A percentile compares a stretch with the other conserved stretches of the same genome.
These are phyloP conservation scores for Apophysomyces sp. DNA, from an alignment of 371 early-diverging fungal genomes.

Conservation along the genomic window DNA sequence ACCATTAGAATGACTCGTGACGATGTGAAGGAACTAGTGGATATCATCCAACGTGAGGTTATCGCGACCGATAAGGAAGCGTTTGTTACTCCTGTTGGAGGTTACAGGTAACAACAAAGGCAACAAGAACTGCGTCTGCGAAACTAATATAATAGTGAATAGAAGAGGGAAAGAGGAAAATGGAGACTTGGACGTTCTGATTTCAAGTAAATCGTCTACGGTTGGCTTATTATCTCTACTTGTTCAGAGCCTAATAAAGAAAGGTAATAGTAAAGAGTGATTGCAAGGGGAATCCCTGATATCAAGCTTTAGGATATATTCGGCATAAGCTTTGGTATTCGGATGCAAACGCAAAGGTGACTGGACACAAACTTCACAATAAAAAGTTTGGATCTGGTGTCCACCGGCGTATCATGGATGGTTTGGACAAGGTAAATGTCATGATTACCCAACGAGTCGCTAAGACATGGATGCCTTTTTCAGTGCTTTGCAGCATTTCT, in stretches of 20 bases:
- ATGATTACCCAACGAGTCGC: too few species aligned
- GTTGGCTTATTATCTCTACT: conserved; percentile 25
- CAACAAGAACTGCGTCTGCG: neutral
- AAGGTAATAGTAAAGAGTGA: conserved; percentile 22
- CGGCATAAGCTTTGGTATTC: conserved; percentile 22
- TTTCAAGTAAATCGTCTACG: conserved; percentile 27
- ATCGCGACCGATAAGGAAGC: conserved; percentile 22
- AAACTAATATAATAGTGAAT: neutral
- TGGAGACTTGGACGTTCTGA: conserved; percentile 55
- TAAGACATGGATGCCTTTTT: neutral
- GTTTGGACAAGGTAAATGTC: conserved; percentile 28
- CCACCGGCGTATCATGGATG: conserved; percentile 14
- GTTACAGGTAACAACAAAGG: conserved; percentile 30
- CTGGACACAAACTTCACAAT: neutral
- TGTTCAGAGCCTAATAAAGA: conserved; percentile 15
- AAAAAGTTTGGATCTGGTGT: neutral
- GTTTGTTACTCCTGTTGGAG: conserved; percentile 44
- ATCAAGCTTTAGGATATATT: conserved; percentile 6
- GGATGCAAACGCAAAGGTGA: conserved; percentile 16
- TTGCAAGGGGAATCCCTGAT: too few species aligned
- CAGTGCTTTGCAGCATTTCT: conserved; percentile 48
- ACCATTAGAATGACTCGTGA: conserved; percentile 32
- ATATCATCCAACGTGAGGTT: conserved; percentile 31
- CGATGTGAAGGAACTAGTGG: conserved; percentile 48
- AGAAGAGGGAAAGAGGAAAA: conserved; percentile 51